Base-by-base conservation (phyloP, 2,329 filamentous ascomycete species). In the Geosmithia putterillii region DNA sequence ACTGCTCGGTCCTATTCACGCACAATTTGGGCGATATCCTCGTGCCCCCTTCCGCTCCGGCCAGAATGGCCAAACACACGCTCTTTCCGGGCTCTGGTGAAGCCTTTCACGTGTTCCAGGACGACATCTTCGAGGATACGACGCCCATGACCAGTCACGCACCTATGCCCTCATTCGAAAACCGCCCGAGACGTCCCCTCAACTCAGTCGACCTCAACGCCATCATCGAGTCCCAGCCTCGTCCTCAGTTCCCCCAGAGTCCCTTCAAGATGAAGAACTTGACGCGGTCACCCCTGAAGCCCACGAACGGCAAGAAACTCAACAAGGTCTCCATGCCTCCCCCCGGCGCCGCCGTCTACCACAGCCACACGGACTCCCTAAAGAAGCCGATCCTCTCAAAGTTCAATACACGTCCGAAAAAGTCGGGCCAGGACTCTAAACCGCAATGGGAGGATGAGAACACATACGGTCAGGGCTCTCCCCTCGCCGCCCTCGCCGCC, bases 281-380 rank as follows among this genome's bases (percentile, higher is more conserved):
- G 19, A 39, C 18, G 37, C 37, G 37, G 5, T 6, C 35, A 19
- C 37, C 32, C 39, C 45, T 43, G 14, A 37, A 23, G 17, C 35
- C 22, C 18, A 40, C 22, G 7, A 32, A 40, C 42, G 71, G 70
- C 60, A 78, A 70, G 56, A 77, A 76, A 54, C 67, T 92, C 49
- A 81, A 83, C 56, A 73, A 78, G 52, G 68, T 84, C 47, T 66
- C 73, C 37, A 81, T 87, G 65, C 83, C 83, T 2, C 60, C 65
- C 43, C 65, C 66, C 48, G 65, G 44, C 10, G 22, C 70, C 45
- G 58, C 59, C 18, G 28, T 32, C 28, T 32, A 32, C 28, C 28
- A 9, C 28, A 72, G 73, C 52, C 63, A 63, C 32, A 83, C 81
- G 32, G 83, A 86, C 60, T 83, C 79, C 22, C 74, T 81, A 44